Percentiles rank a stretch among this genome's conserved stretches.
phyloP scores from a whole-genome alignment of 2,329 filamentous ascomycete species.

The Simplicillium sp. region DNA sequence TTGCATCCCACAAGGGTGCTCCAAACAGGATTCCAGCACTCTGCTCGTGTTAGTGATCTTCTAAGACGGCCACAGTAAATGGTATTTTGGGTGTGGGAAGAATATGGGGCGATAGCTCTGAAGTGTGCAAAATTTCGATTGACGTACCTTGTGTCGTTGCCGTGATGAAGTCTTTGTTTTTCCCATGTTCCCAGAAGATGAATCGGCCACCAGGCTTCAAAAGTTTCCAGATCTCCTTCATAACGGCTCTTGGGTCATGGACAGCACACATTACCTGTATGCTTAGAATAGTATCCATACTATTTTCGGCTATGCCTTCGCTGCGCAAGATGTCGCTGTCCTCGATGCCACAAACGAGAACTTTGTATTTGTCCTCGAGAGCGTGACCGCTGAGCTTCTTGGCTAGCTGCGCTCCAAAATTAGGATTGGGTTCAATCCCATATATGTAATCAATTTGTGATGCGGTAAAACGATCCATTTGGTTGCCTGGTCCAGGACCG shows the following conservation, averaged over 20 bases:
- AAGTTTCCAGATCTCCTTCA: conserved; percentile 26
- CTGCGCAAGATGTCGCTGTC: conserved; percentile 22
- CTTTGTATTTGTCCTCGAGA: conserved; percentile 24
- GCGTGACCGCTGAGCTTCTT: conserved; percentile 16
- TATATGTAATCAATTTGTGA: conserved; percentile 22
- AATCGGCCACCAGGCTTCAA: conserved; percentile 34
- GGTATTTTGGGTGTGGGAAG: too few species aligned
- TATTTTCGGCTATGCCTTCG: conserved; percentile 23
- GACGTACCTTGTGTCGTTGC: conserved; percentile 1
- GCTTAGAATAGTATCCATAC: conserved; percentile 27
- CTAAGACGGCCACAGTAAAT: not conserved
- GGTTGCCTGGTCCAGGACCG: conserved; percentile 32
- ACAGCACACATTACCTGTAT: conserved; percentile 34
- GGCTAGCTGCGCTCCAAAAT: conserved; percentile 19
- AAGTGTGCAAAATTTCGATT: not conserved
- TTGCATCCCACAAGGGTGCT: conserved; percentile 3
- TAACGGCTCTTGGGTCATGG: conserved; percentile 14
- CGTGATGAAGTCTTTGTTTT: conserved; percentile 1
- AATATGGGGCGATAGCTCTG: not conserved
- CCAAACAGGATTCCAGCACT: conserved; percentile 4
- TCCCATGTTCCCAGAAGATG: conserved; percentile 34
- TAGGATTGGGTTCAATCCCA: conserved; percentile 28
- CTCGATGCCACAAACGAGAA: conserved; percentile 25
- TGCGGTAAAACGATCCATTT: conserved; percentile 26
- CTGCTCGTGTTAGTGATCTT: not conserved